Conservation (phyloP, 2,329 filamentous ascomycete species). For the Diaporthe eres region DNA sequence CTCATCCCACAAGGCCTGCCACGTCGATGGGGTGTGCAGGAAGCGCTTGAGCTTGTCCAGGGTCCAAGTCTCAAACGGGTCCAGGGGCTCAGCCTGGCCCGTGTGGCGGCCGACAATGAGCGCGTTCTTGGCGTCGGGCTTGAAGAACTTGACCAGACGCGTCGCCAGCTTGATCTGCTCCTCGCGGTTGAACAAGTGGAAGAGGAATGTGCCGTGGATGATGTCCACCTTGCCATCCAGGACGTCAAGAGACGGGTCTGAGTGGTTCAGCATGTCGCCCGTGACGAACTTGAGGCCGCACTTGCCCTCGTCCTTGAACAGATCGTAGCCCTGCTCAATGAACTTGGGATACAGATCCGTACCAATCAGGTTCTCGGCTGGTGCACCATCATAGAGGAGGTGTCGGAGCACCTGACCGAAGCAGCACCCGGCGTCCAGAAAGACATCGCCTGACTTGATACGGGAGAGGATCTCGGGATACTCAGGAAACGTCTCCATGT, state of each 20-base stretch:
- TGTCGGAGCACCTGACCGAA: slow-evolving; percentile 61
- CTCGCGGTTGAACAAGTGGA: slow-evolving; percentile 51
- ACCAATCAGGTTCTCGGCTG: slow-evolving; percentile 54
- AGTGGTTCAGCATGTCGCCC: slow-evolving; percentile 47
- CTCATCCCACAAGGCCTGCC: slow-evolving; percentile 59
- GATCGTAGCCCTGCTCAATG: slow-evolving; percentile 52
- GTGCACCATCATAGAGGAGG: slow-evolving; percentile 55
- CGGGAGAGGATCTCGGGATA: slow-evolving; percentile 50
- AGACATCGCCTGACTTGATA: slow-evolving; percentile 46
- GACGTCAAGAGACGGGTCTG: slow-evolving; percentile 39
- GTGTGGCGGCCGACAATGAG: slow-evolving; percentile 50
- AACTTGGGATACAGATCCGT: slow-evolving; percentile 54
- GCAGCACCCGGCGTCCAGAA: slow-evolving; percentile 60
- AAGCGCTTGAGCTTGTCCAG: slow-evolving; percentile 49
- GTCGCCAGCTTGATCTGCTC: slow-evolving; percentile 47
- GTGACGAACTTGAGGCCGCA: slow-evolving; percentile 44
- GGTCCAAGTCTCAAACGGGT: slow-evolving; percentile 36
- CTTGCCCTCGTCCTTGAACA: slow-evolving; percentile 50
- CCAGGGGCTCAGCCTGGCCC: slow-evolving; percentile 45
- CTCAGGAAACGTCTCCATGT: slow-evolving; percentile 49
- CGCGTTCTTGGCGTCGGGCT: slow-evolving; percentile 40
- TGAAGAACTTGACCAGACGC: slow-evolving; percentile 48
- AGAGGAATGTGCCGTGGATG: slow-evolving; percentile 50
- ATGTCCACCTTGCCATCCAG: slow-evolving; percentile 49
- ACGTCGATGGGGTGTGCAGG: slow-evolving; percentile 56